phyloP scores from a whole-genome alignment of 1,139 yeast genomes.

The Geotrichum aggregatum region DNA sequence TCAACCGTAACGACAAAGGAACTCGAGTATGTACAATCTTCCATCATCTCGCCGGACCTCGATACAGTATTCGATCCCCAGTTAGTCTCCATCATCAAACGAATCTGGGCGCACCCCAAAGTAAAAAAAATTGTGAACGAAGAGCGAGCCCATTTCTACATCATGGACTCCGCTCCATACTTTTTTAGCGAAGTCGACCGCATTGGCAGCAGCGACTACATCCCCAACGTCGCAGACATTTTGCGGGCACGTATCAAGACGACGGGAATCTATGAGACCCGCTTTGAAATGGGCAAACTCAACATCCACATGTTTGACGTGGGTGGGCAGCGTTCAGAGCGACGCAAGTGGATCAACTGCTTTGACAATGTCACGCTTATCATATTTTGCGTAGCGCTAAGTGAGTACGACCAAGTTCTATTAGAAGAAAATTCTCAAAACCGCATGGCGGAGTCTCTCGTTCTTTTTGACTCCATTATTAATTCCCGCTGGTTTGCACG shows the following conservation, averaged over 20 bases:
- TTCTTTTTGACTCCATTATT: constrained; percentile 82
- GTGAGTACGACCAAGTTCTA: constrained; percentile 84
- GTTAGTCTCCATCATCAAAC: constrained; percentile 29
- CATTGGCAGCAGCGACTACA: constrained; percentile 55
- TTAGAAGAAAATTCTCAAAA: constrained; percentile 70
- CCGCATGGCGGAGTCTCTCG: constrained; percentile 78
- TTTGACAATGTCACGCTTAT: constrained; percentile 87
- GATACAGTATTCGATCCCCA: constrained; percentile 33
- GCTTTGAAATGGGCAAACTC: constrained; percentile 70
- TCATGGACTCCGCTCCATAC: constrained; percentile 83
- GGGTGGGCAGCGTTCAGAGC: constrained; percentile 90
- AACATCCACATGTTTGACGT: constrained; percentile 85
- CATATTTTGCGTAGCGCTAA: constrained; percentile 83
- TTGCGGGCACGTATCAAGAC: constrained; percentile 87
- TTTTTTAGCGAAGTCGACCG: constrained; percentile 67
- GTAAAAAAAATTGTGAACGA: constrained; percentile 56
- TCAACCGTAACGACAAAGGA: constrained; percentile 24
- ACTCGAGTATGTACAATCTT: constrained; percentile 26
- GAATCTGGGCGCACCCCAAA: constrained; percentile 55
- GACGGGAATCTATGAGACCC: constrained; percentile 83
- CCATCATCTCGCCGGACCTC: constrained; percentile 34
- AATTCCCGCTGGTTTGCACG: constrained; percentile 93
- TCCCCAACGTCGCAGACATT: constrained; percentile 73
- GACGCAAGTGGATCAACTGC: constrained; percentile 94
- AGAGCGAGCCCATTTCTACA: constrained; percentile 69